These are phyloP conservation scores for Vigna radiata DNA, from an alignment of 306 rosid species.

Conservation along the genomic window DNA sequence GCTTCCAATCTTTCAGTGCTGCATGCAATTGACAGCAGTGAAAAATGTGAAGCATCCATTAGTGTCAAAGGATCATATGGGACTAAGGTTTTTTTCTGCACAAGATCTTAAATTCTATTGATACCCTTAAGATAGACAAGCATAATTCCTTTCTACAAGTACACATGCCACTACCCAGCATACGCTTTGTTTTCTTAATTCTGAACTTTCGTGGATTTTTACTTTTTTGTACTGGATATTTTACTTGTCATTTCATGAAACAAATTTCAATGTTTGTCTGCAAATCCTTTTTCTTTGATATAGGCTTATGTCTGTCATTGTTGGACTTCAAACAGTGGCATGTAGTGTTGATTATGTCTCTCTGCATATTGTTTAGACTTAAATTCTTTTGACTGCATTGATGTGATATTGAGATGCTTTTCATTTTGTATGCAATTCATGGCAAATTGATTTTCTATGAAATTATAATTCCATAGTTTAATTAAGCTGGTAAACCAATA, in stretches of 20 bases:
- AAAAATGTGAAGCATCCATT: conserved; percentile 65
- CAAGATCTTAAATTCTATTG: conserved; percentile 22
- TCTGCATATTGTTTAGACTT: neutral
- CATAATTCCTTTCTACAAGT: conserved; percentile 1
- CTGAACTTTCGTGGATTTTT: conserved; percentile 4
- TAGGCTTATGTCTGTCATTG: neutral
- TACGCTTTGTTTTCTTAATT: conserved; percentile 25
- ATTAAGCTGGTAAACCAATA: conserved; percentile 3
- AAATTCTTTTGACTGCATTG: neutral
- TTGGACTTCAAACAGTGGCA: neutral
- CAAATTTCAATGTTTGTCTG: neutral
- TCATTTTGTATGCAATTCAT: neutral
- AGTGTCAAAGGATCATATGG: conserved; percentile 89
- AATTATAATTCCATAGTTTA: neutral
- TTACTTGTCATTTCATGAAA: neutral
- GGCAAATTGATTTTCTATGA: neutral
- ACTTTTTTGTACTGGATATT: neutral
- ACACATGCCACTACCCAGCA: neutral
- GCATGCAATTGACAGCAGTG: conserved; percentile 53
- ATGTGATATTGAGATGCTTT: neutral
- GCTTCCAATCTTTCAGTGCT: conserved; percentile 55
- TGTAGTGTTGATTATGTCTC: neutral
- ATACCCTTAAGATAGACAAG: conserved; percentile 36
- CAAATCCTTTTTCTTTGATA: neutral
- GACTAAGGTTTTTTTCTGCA: conserved; percentile 70